Evolutionary conservation across 257 asterid genomes (phyloP).

Genomic region (Leptodermis oblonga): DNA sequence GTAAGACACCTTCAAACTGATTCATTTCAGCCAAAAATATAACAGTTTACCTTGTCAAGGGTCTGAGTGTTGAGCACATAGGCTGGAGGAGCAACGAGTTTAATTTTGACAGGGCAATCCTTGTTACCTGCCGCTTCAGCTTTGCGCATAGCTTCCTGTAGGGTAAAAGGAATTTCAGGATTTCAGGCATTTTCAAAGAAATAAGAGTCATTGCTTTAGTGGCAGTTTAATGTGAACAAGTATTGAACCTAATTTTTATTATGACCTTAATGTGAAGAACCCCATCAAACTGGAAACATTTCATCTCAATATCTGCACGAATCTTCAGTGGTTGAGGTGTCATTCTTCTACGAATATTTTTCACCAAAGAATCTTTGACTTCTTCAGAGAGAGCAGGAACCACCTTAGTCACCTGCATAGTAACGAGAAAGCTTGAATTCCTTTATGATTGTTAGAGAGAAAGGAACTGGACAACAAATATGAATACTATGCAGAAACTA

Average conservation of each 20-base stretch:
- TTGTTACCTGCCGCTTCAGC: conserved; percentile 97
- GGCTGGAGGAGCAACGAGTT: conserved; percentile 92
- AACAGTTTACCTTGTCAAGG: conserved; percentile 67
- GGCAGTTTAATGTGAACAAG: conserved; percentile 13
- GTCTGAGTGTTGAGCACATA: conserved; percentile 87
- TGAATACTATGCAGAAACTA: conserved; percentile 19
- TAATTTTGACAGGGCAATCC: conserved; percentile 92
- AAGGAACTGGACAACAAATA: neutral
- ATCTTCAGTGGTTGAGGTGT: conserved; percentile 89
- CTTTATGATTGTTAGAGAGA: neutral
- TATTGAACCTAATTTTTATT: neutral
- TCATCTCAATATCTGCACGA: conserved; percentile 90
- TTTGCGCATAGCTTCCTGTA: conserved; percentile 94
- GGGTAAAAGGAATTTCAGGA: conserved; percentile 4
- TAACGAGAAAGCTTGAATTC: conserved; percentile 9
- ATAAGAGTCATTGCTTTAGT: neutral
- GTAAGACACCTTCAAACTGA: neutral
- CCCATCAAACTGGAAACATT: conserved; percentile 93
- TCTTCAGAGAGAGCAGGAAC: conserved; percentile 77
- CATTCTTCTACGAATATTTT: conserved; percentile 94
- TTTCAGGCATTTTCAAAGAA: conserved; percentile 7
- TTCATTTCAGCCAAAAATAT: neutral
- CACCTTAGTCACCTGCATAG: conserved; percentile 63
- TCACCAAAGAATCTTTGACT: conserved; percentile 75
- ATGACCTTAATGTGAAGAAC: conserved; percentile 93